Conservation (phyloP, 1,284 basidiomycete genomes). For the Heterobasidion irregulare region DNA sequence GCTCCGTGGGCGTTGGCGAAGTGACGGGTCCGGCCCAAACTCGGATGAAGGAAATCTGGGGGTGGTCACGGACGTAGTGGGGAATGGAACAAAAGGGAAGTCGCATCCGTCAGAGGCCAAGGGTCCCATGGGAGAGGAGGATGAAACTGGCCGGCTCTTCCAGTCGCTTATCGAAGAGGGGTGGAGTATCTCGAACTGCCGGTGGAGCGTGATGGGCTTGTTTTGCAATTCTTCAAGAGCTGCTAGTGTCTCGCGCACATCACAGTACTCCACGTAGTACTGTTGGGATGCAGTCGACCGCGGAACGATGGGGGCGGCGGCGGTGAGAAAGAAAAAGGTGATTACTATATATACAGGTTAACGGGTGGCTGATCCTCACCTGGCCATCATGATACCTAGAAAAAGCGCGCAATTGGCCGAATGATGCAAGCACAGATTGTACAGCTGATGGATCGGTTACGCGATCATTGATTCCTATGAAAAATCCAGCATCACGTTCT, state of each 20-base stretch:
- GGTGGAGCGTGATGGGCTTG: slow-evolving; percentile 23
- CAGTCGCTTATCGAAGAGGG: slow-evolving; percentile 10
- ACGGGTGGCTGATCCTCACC: slow-evolving; percentile 2
- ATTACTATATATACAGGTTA: background rate
- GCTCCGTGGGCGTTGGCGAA: slow-evolving; percentile 9
- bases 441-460: slow-evolving; percentile 10
- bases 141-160: background rate
- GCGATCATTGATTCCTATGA: slow-evolving; percentile 25
- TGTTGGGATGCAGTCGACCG: slow-evolving; percentile 17
- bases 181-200: slow-evolving; percentile 18
- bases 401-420: slow-evolving; percentile 9
- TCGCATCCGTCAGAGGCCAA: background rate
- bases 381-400: slow-evolving; percentile 6
- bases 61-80: background rate
- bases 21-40: slow-evolving; percentile 13
- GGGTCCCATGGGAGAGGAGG: background rate
- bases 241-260: slow-evolving; percentile 42
- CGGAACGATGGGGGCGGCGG: background rate
- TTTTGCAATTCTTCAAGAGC: slow-evolving; percentile 30
- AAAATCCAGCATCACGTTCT: slow-evolving; percentile 30
- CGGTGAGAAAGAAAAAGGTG: background rate
- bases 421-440: slow-evolving; percentile 9
- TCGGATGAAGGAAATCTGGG: slow-evolving; percentile 3
- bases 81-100: background rate
- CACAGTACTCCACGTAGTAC: slow-evolving; percentile 57